A percentile compares a stretch with the other conserved stretches of the same genome.
Evolutionary conservation across 108 stramenopile species (phyloP).

Genomic region (Skeletonema costatum): DNA sequence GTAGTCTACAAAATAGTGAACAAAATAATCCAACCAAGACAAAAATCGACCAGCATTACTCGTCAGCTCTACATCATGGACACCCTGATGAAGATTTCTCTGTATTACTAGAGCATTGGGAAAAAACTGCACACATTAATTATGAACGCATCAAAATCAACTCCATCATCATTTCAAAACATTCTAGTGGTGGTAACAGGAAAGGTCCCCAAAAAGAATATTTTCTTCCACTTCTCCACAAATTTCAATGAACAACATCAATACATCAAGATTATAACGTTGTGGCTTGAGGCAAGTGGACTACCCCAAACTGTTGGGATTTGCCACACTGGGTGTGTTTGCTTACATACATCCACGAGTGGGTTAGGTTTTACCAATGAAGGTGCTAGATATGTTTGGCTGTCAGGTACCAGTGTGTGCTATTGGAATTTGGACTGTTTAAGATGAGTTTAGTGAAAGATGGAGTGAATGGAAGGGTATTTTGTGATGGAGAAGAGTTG

Average conservation of each 20-base stretch:
- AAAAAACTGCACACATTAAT: conserved; percentile 62
- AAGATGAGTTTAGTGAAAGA: conserved; percentile 91
- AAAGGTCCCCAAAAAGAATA: conserved; percentile 91
- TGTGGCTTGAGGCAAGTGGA: conserved; percentile 95
- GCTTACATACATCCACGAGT: conserved; percentile 95
- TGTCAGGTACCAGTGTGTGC: conserved; percentile 95
- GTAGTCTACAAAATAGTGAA: not conserved
- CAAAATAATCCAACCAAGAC: conserved; percentile 36
- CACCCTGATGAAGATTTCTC: conserved; percentile 98
- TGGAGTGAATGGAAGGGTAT: conserved; percentile 83
- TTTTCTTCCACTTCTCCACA: conserved; percentile 53
- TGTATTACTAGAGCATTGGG: conserved; percentile 87
- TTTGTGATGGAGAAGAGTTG: conserved; percentile 63
- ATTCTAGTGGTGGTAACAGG: conserved; percentile 91
- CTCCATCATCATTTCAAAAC: conserved; percentile 16
- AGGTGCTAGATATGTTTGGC: conserved; percentile 97
- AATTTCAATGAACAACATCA: conserved; percentile 38
- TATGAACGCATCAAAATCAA: not conserved
- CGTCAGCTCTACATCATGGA: conserved; percentile 96
- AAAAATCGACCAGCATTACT: conserved; percentile 86
- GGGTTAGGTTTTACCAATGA: conserved; percentile 99
- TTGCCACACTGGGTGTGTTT: conserved; percentile 91
- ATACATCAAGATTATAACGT: conserved; percentile 69
- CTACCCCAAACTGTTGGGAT: conserved; percentile 92
- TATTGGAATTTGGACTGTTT: conserved; percentile 84